These are phyloP conservation scores for Eucalyptus dawsonii DNA, from an alignment of 345 rosid genomes.

Conservation along the genomic window DNA sequence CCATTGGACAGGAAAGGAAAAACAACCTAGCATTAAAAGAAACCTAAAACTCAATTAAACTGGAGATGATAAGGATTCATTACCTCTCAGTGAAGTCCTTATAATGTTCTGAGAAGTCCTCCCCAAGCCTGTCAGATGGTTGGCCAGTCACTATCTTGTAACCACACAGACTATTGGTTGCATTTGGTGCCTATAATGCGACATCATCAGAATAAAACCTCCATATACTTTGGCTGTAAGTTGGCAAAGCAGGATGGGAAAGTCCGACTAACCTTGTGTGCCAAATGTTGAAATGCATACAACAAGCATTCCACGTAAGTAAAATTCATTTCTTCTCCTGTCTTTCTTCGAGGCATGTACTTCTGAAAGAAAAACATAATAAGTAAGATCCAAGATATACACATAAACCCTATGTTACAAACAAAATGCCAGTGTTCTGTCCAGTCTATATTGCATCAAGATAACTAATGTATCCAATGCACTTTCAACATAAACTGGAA, in stretches of 20 bases:
- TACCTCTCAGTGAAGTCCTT: slow-evolving; percentile 92
- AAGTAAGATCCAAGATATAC: neutral
- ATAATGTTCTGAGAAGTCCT: slow-evolving; percentile 79
- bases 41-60: neutral
- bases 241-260: neutral
- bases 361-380: slow-evolving; percentile 31
- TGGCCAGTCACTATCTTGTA: slow-evolving; percentile 96
- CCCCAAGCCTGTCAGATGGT: slow-evolving; percentile 96
- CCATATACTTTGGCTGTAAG: neutral
- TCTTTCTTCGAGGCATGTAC: slow-evolving; percentile 89
- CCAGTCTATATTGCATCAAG: neutral
- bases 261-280: slow-evolving; percentile 61
- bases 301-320: slow-evolving; percentile 91
- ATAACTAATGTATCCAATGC: neutral
- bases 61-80: neutral
- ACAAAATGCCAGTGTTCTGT: neutral
- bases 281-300: slow-evolving; percentile 81
- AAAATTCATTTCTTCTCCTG: slow-evolving; percentile 93
- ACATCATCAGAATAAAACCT: slow-evolving; percentile 10
- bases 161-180: slow-evolving; percentile 90
- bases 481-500: neutral
- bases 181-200: slow-evolving; percentile 77
- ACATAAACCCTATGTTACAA: neutral
- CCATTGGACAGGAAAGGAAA: neutral
- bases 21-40: neutral